Evolutionary conservation across 495 filamentous ascomycete species (phyloP), one percentile per base, ranked within the genome.

Genomic region (Tuber umbilicatum): DNA sequence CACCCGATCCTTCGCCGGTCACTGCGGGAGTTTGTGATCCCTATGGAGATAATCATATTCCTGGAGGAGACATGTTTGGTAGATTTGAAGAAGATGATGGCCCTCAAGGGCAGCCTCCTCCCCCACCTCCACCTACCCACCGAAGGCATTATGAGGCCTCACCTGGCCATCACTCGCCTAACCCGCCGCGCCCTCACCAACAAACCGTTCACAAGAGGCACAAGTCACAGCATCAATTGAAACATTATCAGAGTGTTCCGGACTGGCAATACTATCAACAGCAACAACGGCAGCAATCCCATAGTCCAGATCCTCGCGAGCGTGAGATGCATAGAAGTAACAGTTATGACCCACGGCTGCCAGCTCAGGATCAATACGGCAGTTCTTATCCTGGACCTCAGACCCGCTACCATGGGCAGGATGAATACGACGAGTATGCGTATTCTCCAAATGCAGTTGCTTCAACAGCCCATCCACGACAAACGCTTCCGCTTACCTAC

Each of bases 161-260:
- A 74, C 40, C 69, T 40, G 71, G 75, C 16, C 76, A 79, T 64
- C 77, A 78, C 69, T 75, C 77, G 10, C 74, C 77, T 27, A 70
- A 72, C 6, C 77, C 77, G 67, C 78, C 77, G 3, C 68, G 71
- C 9, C 79, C 73, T 39, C 76, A 70, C 31, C 73, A 76, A 43
- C 31, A 43, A 69, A 45, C 69, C 17, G 47, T 73, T 71, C 72
- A 47, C 39, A 72, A 50, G 37, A 79, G 77, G 74, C 77, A 78
- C 41, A 79, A 79, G 45, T 79, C 77, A 35, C 71, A 76, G 27
- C 71, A 74, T 35, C 79, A 73, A 60, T 72, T 81, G 35, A 77
- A 80, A 2, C 80, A 81, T 43, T 79, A 76, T 27, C 79, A 81
- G 73, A 81, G 80, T 72, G 80, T 81, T n/a, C 80, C 80, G 37